Evolutionary conservation across 108 stramenopile species (phyloP).

Genomic region (Seminavis robusta): DNA sequence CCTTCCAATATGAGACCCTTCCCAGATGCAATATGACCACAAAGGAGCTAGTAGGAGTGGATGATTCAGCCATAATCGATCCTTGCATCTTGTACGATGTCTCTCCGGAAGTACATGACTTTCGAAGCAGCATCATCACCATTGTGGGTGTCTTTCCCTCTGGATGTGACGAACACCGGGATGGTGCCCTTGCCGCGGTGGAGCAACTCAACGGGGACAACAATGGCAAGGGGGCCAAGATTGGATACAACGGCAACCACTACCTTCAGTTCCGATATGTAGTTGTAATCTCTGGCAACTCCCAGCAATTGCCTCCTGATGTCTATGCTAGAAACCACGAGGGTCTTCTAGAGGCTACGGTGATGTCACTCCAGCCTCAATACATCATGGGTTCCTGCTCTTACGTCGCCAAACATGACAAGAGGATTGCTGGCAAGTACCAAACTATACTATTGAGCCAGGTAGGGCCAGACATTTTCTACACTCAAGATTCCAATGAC

Average conservation of each 20-base stretch:
- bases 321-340: constrained; percentile 25
- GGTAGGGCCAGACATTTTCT: constrained; percentile 52
- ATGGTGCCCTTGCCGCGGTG: constrained; percentile 41
- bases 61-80: no score
- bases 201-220: constrained; percentile 35
- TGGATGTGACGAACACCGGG: constrained; percentile 27
- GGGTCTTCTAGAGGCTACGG: constrained; percentile 1
- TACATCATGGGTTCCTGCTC: constrained; percentile 50
- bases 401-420: constrained; percentile 26
- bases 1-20: no score
- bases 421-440: constrained; percentile 20
- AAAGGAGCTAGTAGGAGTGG: no score
- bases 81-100: no score
- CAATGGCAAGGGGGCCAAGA: constrained; percentile 26
- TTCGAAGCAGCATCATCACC: no score
- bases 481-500: constrained; percentile 23
- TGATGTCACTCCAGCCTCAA: no score
- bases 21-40: no score
- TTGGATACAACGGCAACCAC: constrained; percentile 32
- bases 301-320: constrained; percentile 2
- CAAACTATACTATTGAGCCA: constrained; percentile 40
- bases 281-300: constrained; percentile 39
- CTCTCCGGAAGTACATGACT: no score
- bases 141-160: no score
- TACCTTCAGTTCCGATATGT: constrained; percentile 43